Evolutionary conservation across 169 alveolate genomes (phyloP).

Genomic region (Babesia caballi): DNA sequence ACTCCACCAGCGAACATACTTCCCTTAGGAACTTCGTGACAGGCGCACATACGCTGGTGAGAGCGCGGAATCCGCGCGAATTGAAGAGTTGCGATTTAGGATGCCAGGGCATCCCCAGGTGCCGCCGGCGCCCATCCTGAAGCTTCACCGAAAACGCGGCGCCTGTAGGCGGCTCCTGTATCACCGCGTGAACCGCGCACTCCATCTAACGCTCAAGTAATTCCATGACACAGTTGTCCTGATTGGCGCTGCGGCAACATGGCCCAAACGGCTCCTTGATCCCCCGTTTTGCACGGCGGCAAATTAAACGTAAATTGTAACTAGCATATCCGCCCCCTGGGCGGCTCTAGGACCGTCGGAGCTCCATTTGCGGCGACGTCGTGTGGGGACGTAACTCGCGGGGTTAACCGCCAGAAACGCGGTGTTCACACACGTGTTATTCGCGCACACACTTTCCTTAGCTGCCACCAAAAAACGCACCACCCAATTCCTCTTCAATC

Average conservation of each 20-base stretch:
- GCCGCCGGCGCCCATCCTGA: slow-evolving; percentile 35
- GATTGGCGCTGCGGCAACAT: background rate
- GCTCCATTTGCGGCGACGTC: background rate
- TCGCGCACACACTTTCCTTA: too few relatives aligned
- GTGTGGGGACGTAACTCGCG: background rate
- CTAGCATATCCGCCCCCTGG: too few relatives aligned
- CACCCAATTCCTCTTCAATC: background rate
- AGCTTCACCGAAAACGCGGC: slow-evolving; percentile 1
- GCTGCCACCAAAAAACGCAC: too few relatives aligned
- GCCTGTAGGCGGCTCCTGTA: slow-evolving; percentile 12
- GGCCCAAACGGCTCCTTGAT: too few relatives aligned
- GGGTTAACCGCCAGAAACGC: too few relatives aligned
- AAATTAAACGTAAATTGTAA: too few relatives aligned
- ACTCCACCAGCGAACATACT: background rate
- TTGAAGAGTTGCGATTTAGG: background rate
- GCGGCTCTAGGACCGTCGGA: too few relatives aligned
- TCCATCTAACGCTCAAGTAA: slow-evolving; percentile 11
- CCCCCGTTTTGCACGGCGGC: too few relatives aligned
- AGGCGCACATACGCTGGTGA: slow-evolving; percentile 1
- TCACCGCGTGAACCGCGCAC: slow-evolving; percentile 22
- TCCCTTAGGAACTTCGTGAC: background rate
- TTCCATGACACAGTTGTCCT: background rate
- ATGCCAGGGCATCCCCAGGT: slow-evolving; percentile 9
- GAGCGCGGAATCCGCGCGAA: slow-evolving; percentile 4
- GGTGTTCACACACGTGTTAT: too few relatives aligned